Conservation (phyloP, 1,284 basidiomycete genomes). For the Neonothopanus nambi region DNA sequence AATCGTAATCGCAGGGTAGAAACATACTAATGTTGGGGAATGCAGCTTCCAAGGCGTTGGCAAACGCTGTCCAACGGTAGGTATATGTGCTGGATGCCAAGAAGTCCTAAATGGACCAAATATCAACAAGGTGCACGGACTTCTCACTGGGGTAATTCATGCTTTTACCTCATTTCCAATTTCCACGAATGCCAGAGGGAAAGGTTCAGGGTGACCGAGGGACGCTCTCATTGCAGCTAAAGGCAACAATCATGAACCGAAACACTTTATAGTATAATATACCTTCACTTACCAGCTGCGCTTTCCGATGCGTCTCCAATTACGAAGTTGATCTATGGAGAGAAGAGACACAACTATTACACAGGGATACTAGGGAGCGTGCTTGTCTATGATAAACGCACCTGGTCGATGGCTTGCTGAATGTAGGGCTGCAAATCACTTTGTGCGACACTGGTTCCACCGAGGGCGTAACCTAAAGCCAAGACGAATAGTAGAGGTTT, state of each 20-base stretch:
- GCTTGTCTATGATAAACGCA: conserved; percentile 23
- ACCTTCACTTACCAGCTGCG: conserved; percentile 44
- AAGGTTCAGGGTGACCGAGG: conserved; percentile 52
- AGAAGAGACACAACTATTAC: background rate
- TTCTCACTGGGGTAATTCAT: conserved; percentile 31
- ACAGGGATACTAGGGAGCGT: too few species aligned
- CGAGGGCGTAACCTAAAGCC: conserved; percentile 52
- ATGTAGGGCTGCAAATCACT: conserved; percentile 55
- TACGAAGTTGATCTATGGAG: conserved; percentile 64
- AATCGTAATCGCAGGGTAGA: background rate
- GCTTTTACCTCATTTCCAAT: conserved; percentile 51
- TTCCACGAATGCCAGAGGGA: conserved; percentile 48
- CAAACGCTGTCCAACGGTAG: conserved; percentile 64
- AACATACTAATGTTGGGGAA: conserved; percentile 64
- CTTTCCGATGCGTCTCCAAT: conserved; percentile 44
- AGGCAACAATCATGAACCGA: background rate
- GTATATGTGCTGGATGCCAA: conserved; percentile 33
- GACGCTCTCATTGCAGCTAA: conserved; percentile 50
- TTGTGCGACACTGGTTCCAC: conserved; percentile 53
- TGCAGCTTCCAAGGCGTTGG: conserved; percentile 49
- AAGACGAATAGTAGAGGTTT: background rate
- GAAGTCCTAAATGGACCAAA: background rate
- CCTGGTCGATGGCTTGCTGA: conserved; percentile 67
- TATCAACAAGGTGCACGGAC: background rate
- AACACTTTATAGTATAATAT: conserved; percentile 8